Base-by-base conservation (phyloP, 768 basidiomycete species). In the Leucosporidium yakuticum region DNA sequence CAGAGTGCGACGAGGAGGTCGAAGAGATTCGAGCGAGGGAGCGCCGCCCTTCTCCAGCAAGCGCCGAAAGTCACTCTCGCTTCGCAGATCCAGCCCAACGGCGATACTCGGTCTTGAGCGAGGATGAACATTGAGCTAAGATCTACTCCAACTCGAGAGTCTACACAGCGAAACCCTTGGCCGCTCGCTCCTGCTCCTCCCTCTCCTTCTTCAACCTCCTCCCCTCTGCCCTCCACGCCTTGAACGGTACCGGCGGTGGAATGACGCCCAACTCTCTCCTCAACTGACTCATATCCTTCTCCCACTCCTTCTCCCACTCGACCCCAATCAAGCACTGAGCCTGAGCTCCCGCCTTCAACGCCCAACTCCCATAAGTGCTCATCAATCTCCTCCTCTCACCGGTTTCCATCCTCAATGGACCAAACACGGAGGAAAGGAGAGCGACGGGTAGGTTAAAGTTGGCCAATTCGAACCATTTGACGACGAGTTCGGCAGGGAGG, bases 291-390 rank as follows among this genome's bases (percentile, higher is more conserved):
- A 95, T 78, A 68, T 88, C 83, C 79, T 90, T 86, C 61, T 85
- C 85, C 95, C 94, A 98, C 62, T 93, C 81, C 78, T 91, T 83
- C 79, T 98, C 96, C 95, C 96, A 98, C 75, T 94, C 94, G 2
- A 98, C 87, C 1, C 88, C 88, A 62, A 97, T 88, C 68, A 98
- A 78, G 76, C 87, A 88, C 74, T 81, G 82, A 2, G 88, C 85
- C 69, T 81, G 84, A 32, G 86, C 83, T 1, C 94, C 96, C 67
- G 88, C 91, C 71, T 85, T 85, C 68, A 96, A 78, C 19, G 93
- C 94, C 95, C 95, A 98, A 1, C 91, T 89, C 14, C 93, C 85
- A 77, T 89, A 96, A 77, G 96, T 91, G 17, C 82, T 80, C 77
- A 88, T 86, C 51, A 93, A 82, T 34, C 83, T 78, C 27, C 80